phyloP scores from a whole-genome alignment of 1,284 basidiomycete species.

The Rhodotorula sp. region DNA sequence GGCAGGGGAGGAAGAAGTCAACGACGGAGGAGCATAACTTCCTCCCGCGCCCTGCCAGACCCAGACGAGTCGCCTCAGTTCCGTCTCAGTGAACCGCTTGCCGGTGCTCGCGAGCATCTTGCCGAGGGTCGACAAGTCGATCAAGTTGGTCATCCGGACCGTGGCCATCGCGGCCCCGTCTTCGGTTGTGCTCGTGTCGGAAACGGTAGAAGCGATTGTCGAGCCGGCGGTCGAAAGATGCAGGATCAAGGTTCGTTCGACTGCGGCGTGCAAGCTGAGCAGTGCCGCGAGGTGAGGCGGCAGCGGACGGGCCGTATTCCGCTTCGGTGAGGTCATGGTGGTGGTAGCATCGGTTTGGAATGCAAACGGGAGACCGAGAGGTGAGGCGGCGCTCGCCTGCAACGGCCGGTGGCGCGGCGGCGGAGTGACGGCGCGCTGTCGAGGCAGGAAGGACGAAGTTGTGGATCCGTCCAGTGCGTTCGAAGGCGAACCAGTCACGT shows the following conservation, averaged over 20 bases:
- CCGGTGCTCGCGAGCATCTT: slow-evolving; percentile 26
- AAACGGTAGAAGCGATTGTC: slow-evolving; percentile 28
- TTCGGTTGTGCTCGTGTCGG: background rate
- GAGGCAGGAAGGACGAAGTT: background rate
- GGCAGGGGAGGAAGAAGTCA: background rate
- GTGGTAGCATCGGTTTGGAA: background rate
- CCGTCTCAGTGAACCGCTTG: slow-evolving; percentile 26
- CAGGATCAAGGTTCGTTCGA: slow-evolving; percentile 35
- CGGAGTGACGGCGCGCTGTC: slow-evolving; percentile 9
- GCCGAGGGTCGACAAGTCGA: slow-evolving; percentile 30
- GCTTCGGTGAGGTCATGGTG: slow-evolving; percentile 2
- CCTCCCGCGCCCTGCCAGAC: slow-evolving; percentile 32
- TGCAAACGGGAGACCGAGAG: slow-evolving; percentile 28
- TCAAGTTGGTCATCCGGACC: slow-evolving; percentile 33
- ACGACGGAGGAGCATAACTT: no score
- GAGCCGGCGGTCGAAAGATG: slow-evolving; percentile 36
- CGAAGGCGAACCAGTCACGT: background rate
- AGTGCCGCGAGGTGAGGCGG: slow-evolving; percentile 30
- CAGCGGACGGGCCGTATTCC: slow-evolving; percentile 4
- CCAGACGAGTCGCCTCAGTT: slow-evolving; percentile 33
- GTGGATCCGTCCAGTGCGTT: background rate
- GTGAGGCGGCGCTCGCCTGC: background rate
- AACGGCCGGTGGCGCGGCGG: slow-evolving; percentile 6
- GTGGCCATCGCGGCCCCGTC: slow-evolving; percentile 4
- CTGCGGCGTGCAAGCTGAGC: slow-evolving; percentile 29